Evolutionary conservation across 2,329 filamentous ascomycete species (phyloP), one percentile per base, ranked within the genome.

Genomic region (Penicillium sp.): DNA sequence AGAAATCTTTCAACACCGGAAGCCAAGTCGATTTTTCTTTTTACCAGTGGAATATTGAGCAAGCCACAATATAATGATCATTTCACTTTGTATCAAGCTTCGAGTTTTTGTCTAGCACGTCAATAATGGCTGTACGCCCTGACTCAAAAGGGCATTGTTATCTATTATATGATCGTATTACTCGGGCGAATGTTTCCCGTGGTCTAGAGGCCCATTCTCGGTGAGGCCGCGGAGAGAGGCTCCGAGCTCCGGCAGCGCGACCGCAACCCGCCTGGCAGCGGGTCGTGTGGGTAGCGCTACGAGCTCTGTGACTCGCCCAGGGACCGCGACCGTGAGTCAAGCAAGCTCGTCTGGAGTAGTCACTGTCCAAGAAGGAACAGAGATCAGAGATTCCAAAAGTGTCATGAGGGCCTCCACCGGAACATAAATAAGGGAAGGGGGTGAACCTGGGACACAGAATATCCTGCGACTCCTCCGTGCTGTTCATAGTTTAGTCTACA

Each of bases 191-290:
- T 26, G 46, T 66, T 63, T 63, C 57, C 65, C 63, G 64, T n/a
- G 51, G 30, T 33, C 30, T 11, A 59, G 30, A 19, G 45, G 46
- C 52, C 42, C 51, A 33, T 33, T 55, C 33, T 64, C 66, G 66
- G 66, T 68, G 60, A 65, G 57, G 42, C 59, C 55, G 42, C 67
- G 67, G 67, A 69, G 67, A 53, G 57, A 49, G 43, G 63, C 67
- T 68, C 67, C 67, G 66, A 63, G 49, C 67, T 69, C 67, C 67
- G 67, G 65, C 45, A 60, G 52, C 46, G 56, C 56, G 59, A 53
- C 56, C 57, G 25, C 59, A 58, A 57, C 58, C 30, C 64, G 46
- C 28, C 40, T 14, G 22, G n/a, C 14, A 22, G 66, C 63, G 65
- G 66, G 65, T 67, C 66, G 6, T 13, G 58, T 61, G 59, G 62